Conservation (phyloP, 306 rosid species). For the Carpinus viminea region DNA sequence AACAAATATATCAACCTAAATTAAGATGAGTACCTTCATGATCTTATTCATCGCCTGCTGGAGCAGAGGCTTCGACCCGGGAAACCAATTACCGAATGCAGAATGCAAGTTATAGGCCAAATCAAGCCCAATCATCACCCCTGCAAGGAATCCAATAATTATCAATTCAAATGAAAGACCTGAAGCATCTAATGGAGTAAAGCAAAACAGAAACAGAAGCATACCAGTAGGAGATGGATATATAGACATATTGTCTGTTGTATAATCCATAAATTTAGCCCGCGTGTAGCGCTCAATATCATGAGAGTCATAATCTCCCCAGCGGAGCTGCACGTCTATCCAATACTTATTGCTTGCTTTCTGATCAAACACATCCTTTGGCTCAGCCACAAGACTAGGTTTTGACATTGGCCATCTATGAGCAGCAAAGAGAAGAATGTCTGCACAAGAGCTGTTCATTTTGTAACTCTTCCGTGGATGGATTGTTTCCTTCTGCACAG, state of each 20-base stretch:
- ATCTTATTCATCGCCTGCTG: slow-evolving; percentile 99
- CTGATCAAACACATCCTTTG: slow-evolving; percentile 98
- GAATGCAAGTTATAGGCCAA: slow-evolving; percentile 97
- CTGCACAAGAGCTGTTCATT: slow-evolving; percentile 99
- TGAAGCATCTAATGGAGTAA: not conserved
- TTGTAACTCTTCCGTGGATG: slow-evolving; percentile 99
- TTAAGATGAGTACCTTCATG: slow-evolving; percentile 68
- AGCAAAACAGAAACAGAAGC: not conserved
- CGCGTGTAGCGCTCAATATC: slow-evolving; percentile 98
- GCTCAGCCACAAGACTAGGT: slow-evolving; percentile 98
- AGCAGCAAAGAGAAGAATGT: slow-evolving; percentile 94
- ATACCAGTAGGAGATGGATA: slow-evolving; percentile 97
- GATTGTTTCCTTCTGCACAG: slow-evolving; percentile 98
- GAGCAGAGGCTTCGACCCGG: slow-evolving; percentile 94
- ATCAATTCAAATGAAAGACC: slow-evolving; percentile 6
- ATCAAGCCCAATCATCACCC: slow-evolving; percentile 98
- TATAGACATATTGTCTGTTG: slow-evolving; percentile 98
- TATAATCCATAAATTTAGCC: slow-evolving; percentile 98
- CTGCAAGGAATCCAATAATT: slow-evolving; percentile 38
- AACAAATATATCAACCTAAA: not conserved
- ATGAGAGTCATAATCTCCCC: slow-evolving; percentile 99
- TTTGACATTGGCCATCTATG: slow-evolving; percentile 99
- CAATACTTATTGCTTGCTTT: slow-evolving; percentile 98
- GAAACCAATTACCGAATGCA: slow-evolving; percentile 99
- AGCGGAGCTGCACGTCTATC: slow-evolving; percentile 96